A percentile compares a stretch with the other conserved stretches of the same genome.
These are phyloP conservation scores for Ceratobasidium sp. DNA, from an alignment of 1,284 basidiomycete genomes.

Conservation along the genomic window DNA sequence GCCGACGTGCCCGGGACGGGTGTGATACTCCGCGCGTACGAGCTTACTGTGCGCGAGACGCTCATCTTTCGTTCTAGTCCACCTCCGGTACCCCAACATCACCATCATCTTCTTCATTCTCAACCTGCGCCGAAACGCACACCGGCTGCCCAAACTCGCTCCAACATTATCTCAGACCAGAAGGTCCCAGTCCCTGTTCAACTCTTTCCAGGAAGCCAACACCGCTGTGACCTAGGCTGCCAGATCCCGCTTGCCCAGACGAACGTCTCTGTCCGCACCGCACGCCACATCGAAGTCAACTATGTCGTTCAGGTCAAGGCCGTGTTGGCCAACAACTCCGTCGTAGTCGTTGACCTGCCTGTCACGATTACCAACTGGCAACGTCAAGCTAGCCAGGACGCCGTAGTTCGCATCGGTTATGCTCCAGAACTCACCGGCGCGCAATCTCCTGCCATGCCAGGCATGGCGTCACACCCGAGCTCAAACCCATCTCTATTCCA, in stretches of 20 bases:
- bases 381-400: constrained; percentile 46
- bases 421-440: constrained; percentile 33
- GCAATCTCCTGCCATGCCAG: constrained; percentile 23
- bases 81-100: constrained; percentile 36
- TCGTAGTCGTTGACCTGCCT: constrained; percentile 77
- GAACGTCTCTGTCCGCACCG: constrained; percentile 80
- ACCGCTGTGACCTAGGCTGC: constrained; percentile 77
- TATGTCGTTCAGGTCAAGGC: constrained; percentile 83
- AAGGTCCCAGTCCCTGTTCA: constrained; percentile 78
- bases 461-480: constrained; percentile 17
- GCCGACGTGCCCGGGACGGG: constrained; percentile 66
- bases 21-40: constrained; percentile 80
- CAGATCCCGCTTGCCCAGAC: constrained; percentile 77
- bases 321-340: constrained; percentile 73
- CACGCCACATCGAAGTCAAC: constrained; percentile 82
- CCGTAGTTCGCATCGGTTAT: constrained; percentile 39
- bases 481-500: constrained; percentile 24
- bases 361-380: constrained; percentile 73
- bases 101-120: constrained; percentile 38
- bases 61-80: constrained; percentile 59
- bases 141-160: constrained; percentile 67
- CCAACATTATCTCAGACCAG: constrained; percentile 69
- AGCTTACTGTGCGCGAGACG: constrained; percentile 80
- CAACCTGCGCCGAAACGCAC: constrained; percentile 26
- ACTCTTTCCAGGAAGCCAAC: constrained; percentile 76